Percentiles rank a stretch among this genome's conserved stretches.
Evolutionary conservation across 768 basidiomycete genomes (phyloP).

Genomic region (Naganishia vaughanmartiniae): DNA sequence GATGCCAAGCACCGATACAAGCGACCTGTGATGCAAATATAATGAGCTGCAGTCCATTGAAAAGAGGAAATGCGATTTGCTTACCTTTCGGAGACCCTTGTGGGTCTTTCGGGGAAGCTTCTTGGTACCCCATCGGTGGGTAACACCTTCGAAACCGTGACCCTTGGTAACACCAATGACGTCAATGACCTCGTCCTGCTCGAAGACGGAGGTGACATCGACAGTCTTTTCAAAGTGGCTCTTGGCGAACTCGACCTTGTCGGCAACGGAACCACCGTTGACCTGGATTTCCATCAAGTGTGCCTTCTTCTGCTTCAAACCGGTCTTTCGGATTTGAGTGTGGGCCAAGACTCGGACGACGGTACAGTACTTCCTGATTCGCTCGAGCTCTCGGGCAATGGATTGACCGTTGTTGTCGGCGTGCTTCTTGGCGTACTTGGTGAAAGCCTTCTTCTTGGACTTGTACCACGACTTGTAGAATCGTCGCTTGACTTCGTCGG

Average conservation of each 20-base stretch:
- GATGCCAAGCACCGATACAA: conserved; percentile 55
- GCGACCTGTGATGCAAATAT: conserved; percentile 76
- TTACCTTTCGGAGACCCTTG: conserved; percentile 96
- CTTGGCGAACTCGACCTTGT: conserved; percentile 95
- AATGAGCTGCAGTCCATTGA: not conserved
- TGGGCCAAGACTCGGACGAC: conserved; percentile 99
- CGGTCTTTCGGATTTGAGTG: conserved; percentile 97
- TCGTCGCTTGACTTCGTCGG: conserved; percentile 94
- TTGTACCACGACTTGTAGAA: conserved; percentile 99
- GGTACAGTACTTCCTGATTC: conserved; percentile 99
- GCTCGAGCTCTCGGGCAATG: conserved; percentile 90
- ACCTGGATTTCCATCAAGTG: conserved; percentile 99
- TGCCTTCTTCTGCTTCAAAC: conserved; percentile 97
- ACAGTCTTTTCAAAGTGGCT: conserved; percentile 95
- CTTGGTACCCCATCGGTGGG: conserved; percentile 98
- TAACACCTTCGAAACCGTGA: conserved; percentile 99
- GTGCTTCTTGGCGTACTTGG: conserved; percentile 99
- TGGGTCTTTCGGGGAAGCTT: conserved; percentile 96
- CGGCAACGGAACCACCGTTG: conserved; percentile 86
- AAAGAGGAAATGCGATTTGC: not conserved
- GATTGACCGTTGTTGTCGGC: conserved; percentile 91
- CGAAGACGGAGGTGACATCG: conserved; percentile 79
- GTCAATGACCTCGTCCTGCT: conserved; percentile 95
- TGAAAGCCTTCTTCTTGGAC: conserved; percentile 99
- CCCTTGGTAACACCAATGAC: conserved; percentile 98